These are phyloP conservation scores for Fusarium mangiferae DNA, from an alignment of 2,329 filamentous ascomycete species.

Conservation along the genomic window DNA sequence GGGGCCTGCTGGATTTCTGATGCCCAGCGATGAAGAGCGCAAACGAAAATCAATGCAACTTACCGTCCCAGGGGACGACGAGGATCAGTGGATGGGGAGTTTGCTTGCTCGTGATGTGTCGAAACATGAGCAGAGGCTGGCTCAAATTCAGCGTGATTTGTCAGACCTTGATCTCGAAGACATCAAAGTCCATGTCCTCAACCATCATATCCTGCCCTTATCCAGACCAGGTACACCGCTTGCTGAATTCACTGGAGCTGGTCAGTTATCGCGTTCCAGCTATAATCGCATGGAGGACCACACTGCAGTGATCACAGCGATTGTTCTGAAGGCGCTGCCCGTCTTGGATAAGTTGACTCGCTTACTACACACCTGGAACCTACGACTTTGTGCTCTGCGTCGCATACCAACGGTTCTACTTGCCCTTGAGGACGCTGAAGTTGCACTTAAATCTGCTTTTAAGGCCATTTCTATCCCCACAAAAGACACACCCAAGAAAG, in stretches of 20 bases:
- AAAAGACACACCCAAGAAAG: conserved; percentile 31
- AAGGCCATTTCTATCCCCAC: conserved; percentile 60
- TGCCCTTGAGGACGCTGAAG: conserved; percentile 73
- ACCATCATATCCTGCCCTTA: conserved; percentile 76
- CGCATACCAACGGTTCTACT: conserved; percentile 76
- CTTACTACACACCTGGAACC: conserved; percentile 81
- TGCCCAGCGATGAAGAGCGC: conserved; percentile 54
- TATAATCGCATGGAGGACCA: conserved; percentile 87
- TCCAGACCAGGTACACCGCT: conserved; percentile 52
- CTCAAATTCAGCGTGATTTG: conserved; percentile 76
- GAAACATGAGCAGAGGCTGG: conserved; percentile 76
- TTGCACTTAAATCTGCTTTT: conserved; percentile 74
- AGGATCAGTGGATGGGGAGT: conserved; percentile 72
- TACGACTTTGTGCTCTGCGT: conserved; percentile 78
- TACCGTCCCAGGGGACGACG: conserved; percentile 34
- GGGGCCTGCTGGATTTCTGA: conserved; percentile 65
- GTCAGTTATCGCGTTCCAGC: conserved; percentile 59
- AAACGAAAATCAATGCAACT: conserved; percentile 50
- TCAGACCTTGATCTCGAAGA: conserved; percentile 82
- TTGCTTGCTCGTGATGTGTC: conserved; percentile 72
- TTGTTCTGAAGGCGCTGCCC: conserved; percentile 88
- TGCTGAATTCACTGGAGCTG: conserved; percentile 44
- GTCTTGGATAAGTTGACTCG: conserved; percentile 78
- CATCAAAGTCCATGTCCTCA: conserved; percentile 87
- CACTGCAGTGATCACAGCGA: conserved; percentile 89